Conservation (phyloP, 768 basidiomycete species). For the Mycena vulgaris region DNA sequence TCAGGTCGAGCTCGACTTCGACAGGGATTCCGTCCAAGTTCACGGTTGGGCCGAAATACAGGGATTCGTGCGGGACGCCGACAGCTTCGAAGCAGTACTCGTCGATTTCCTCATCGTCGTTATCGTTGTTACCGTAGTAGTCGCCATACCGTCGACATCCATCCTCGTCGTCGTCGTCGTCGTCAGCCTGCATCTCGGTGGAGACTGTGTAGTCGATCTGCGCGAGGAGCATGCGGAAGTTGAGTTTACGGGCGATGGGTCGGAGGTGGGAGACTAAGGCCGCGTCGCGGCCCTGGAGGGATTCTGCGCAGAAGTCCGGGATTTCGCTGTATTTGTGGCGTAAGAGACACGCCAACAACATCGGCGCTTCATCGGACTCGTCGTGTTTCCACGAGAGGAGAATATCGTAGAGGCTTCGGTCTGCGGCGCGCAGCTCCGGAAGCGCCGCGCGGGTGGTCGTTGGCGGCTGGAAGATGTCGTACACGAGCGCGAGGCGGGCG, state of each 20-base stretch:
- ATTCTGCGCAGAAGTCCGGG: conserved; percentile 25
- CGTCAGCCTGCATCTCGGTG: too few relatives aligned
- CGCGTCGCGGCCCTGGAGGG: conserved; percentile 28
- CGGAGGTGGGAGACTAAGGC: conserved; percentile 31
- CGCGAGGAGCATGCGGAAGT: conserved; percentile 33
- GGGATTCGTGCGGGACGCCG: background rate
- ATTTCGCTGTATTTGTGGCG: conserved; percentile 15
- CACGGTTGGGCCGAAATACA: background rate
- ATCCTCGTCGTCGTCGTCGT: background rate
- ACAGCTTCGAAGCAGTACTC: too few relatives aligned
- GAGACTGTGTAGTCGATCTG: background rate
- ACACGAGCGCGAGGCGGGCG: conserved; percentile 29
- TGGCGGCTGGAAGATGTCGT: conserved; percentile 30
- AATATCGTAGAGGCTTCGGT: conserved; percentile 18
- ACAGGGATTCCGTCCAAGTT: conserved; percentile 24
- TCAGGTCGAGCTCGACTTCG: background rate
- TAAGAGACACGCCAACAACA: conserved; percentile 25
- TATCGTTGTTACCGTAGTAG: too few relatives aligned
- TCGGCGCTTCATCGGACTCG: conserved; percentile 3
- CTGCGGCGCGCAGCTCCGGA: conserved; percentile 29
- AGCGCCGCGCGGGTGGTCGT: conserved; percentile 11
- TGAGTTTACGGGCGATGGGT: conserved; percentile 30
- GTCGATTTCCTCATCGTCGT: too few relatives aligned
- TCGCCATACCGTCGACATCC: background rate
- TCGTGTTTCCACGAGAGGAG: conserved; percentile 35